Percentiles rank a stretch among this genome's conserved stretches.
These are phyloP conservation scores for Backusella sp. DNA, from an alignment of 192 early-diverging fungal genomes.

Conservation along the genomic window DNA sequence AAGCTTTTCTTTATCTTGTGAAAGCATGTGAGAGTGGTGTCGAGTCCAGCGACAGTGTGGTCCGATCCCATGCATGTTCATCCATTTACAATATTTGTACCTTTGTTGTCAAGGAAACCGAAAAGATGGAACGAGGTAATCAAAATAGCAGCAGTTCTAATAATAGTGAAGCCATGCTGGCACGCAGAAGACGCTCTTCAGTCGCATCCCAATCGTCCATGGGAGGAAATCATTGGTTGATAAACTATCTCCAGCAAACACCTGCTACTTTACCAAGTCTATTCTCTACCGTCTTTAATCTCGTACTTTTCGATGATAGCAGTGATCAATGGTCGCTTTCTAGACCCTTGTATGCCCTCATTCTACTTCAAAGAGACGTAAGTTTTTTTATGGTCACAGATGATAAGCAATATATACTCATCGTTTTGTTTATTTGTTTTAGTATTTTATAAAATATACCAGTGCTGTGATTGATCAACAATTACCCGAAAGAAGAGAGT, in stretches of 20 bases:
- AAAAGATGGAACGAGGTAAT: constrained; percentile 9
- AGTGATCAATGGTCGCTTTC: constrained; percentile 83
- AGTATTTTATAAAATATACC: constrained; percentile 54
- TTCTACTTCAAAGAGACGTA: constrained; percentile 71
- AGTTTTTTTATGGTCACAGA: not conserved
- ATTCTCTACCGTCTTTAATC: constrained; percentile 66
- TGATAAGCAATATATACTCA: too few relatives aligned
- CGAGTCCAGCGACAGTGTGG: constrained; percentile 51
- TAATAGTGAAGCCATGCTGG: constrained; percentile 4
- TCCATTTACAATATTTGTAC: constrained; percentile 72
- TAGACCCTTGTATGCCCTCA: constrained; percentile 75
- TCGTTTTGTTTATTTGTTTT: constrained; percentile 5
- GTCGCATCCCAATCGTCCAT: constrained; percentile 21
- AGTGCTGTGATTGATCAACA: constrained; percentile 54
- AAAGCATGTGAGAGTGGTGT: constrained; percentile 73
- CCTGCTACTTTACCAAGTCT: constrained; percentile 64
- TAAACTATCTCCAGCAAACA: constrained; percentile 51
- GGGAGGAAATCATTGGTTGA: constrained; percentile 51
- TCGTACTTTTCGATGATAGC: constrained; percentile 78
- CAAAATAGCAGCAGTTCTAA: constrained; percentile 26
- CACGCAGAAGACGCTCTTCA: not conserved
- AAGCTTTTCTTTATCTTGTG: constrained; percentile 70
- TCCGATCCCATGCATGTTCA: constrained; percentile 63
- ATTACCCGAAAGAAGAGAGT: constrained; percentile 42
- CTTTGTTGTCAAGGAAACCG: constrained; percentile 59